These are phyloP conservation scores for Epichloe gansuensis DNA, from an alignment of 2,329 filamentous ascomycete genomes.

Conservation along the genomic window DNA sequence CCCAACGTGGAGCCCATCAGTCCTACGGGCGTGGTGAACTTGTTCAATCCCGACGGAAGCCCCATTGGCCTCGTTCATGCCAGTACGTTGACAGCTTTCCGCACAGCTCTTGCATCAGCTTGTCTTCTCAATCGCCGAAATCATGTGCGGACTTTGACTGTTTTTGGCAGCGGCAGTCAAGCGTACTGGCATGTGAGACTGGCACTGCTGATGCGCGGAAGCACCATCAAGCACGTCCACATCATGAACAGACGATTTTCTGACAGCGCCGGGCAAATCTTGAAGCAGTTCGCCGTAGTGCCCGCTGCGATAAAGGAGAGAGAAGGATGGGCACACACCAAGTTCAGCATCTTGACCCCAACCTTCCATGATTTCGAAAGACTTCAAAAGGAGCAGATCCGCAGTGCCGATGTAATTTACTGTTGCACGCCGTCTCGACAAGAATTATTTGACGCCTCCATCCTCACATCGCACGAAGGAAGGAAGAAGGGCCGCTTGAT, in stretches of 20 bases:
- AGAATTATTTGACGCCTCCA: slow-evolving; percentile 61
- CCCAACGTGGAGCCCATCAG: slow-evolving; percentile 23
- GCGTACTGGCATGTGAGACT: slow-evolving; percentile 91
- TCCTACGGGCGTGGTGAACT: slow-evolving; percentile 54
- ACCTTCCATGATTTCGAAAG: slow-evolving; percentile 55
- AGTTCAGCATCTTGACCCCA: slow-evolving; percentile 57
- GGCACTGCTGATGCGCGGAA: slow-evolving; percentile 57
- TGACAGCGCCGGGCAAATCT: slow-evolving; percentile 38
- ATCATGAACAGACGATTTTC: slow-evolving; percentile 67
- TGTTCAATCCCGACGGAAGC: slow-evolving; percentile 50
- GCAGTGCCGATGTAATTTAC: slow-evolving; percentile 68
- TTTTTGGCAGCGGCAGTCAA: slow-evolving; percentile 82
- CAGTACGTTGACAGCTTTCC: slow-evolving; percentile 63
- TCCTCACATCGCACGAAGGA: slow-evolving; percentile 60
- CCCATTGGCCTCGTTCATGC: slow-evolving; percentile 60
- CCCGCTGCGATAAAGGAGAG: slow-evolving; percentile 31
- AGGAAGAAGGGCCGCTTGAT: slow-evolving; percentile 59
- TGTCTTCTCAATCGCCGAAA: slow-evolving; percentile 52
- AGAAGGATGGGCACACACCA: slow-evolving; percentile 51
- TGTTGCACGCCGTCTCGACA: slow-evolving; percentile 69
- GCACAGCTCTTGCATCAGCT: slow-evolving; percentile 61
- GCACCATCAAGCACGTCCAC: slow-evolving; percentile 65
- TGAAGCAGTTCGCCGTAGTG: slow-evolving; percentile 35
- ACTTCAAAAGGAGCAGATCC: slow-evolving; percentile 57
- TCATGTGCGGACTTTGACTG: slow-evolving; percentile 60